Evolutionary conservation across 805 yeast species (phyloP).

Genomic region (Starmera pachycereana): DNA sequence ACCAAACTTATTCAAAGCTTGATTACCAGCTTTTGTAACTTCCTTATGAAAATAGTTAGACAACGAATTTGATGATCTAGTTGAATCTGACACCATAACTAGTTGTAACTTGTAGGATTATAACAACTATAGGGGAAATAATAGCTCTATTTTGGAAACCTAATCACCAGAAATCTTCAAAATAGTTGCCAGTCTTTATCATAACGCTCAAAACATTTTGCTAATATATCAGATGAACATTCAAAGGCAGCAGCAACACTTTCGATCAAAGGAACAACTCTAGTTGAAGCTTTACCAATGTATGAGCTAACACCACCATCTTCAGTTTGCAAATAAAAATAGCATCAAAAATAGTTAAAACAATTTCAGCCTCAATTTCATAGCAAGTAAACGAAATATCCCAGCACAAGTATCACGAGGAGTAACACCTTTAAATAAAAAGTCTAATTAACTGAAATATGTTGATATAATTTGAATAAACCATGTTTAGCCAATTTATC

Average conservation of each 20-base stretch:
- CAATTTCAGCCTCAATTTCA: too few species aligned
- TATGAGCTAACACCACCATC: constrained; percentile 64
- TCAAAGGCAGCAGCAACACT: constrained; percentile 84
- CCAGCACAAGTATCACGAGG: too few species aligned
- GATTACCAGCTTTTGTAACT: constrained; percentile 91
- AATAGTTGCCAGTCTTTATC: constrained; percentile 80
- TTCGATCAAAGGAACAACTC: constrained; percentile 53
- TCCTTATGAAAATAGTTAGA: constrained; percentile 95
- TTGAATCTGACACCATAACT: too few species aligned
- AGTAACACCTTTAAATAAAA: constrained; percentile 60
- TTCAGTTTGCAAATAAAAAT: constrained; percentile 34
- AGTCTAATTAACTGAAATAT: constrained; percentile 56
- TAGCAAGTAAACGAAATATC: constrained; percentile 74
- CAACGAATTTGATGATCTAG: too few species aligned
- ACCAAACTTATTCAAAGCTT: constrained; percentile 89
- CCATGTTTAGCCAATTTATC: constrained; percentile 81
- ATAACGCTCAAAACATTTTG: constrained; percentile 82
- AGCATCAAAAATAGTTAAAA: constrained; percentile 58
- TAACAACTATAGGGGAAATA: too few species aligned
- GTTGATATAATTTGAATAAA: constrained; percentile 65
- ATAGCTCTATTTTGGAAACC: constrained; percentile 84
- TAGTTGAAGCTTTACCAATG: constrained; percentile 57
- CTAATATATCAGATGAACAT: constrained; percentile 68
- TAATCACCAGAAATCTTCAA: constrained; percentile 79
- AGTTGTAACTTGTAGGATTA: too few species aligned